A percentile compares a stretch with the other conserved stretches of the same genome.
phyloP scores from a whole-genome alignment of 208 protist species.

The Zelonia costaricensis region DNA sequence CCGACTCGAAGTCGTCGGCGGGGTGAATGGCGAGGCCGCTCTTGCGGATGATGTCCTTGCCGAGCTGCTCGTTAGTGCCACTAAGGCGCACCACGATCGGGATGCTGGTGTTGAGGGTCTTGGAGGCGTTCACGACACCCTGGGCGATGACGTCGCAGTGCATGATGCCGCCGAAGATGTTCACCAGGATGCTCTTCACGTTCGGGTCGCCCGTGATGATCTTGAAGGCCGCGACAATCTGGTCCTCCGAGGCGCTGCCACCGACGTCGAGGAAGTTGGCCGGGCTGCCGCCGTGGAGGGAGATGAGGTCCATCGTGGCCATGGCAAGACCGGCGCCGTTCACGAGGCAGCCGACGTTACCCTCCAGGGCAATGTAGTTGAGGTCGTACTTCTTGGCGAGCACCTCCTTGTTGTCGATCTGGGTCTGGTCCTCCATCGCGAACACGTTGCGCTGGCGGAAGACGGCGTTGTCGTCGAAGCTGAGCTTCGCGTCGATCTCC shows the following conservation, averaged over 20 bases:
- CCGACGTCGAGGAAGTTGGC: slow-evolving; percentile 99
- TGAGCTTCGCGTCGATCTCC: slow-evolving; percentile 98
- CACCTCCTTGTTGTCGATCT: slow-evolving; percentile 96
- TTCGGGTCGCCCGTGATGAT: slow-evolving; percentile 96
- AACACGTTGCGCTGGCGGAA: slow-evolving; percentile 98
- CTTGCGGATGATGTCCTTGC: slow-evolving; percentile 94
- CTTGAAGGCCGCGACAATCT: slow-evolving; percentile 97
- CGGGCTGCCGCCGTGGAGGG: slow-evolving; percentile 96
- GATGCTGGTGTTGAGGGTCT: slow-evolving; percentile 86
- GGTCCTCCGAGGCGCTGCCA: slow-evolving; percentile 90
- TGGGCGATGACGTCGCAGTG: slow-evolving; percentile 98
- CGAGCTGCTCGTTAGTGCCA: slow-evolving; percentile 96
- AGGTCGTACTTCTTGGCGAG: slow-evolving; percentile 96
- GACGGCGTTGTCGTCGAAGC: slow-evolving; percentile 99
- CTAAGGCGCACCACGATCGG: slow-evolving; percentile 95
- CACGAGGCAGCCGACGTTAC: slow-evolving; percentile 98
- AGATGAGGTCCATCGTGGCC: slow-evolving; percentile 99
- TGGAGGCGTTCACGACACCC: slow-evolving; percentile 94
- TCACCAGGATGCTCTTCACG: slow-evolving; percentile 97
- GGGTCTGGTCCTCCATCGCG: slow-evolving; percentile 91
- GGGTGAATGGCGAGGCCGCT: slow-evolving; percentile 84
- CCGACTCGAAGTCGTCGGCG: slow-evolving; percentile 84
- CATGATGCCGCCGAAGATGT: slow-evolving; percentile 99
- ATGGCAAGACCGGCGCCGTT: slow-evolving; percentile 99
- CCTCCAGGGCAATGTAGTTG: slow-evolving; percentile 99